Evolutionary conservation across 352 stramenopile species (phyloP), one percentile per base, ranked within the genome.

Genomic region (Phytophthora brassicae): DNA sequence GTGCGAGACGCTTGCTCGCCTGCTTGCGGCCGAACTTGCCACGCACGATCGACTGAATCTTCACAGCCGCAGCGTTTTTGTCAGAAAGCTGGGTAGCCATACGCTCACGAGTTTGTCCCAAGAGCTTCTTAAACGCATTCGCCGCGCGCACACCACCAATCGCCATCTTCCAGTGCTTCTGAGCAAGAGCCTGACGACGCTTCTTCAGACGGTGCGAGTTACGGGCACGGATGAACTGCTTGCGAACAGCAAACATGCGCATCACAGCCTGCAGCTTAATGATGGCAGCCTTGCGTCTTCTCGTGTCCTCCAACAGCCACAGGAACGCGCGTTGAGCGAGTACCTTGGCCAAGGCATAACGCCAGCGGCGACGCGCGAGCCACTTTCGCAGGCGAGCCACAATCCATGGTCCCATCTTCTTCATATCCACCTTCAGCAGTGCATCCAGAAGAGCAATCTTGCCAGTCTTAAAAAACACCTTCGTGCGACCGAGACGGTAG

Each of bases 381-480:
- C 86, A 95, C 76, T 93, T 93, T 19, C 83, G 77, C 33, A 95
- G 64, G 35, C 86, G 84, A 39, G 82, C 79, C 24, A 95, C 84
- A 49, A 95, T 93, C 84, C 86, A 93, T 23, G 82, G 81, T 13
- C 86, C 86, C 82, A 94, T 94, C 67, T 94, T 94, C 74, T 92
- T 91, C 86, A 94, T 94, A 57, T 94, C 83, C 14, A 94, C 79
- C 76, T 92, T 92, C 26, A 97, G 70, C 14, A 97, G 71, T 6
- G 87, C 86, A 51, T 96, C 85, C 4, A 97, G 66, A 6, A 92
- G 72, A 39, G 89, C 86, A 58, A 97, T 96, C 68, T 96, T 94
- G 60, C 90, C 90, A 14, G 89, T 94, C 75, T 93, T 95, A 72
- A 97, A 97, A 70, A 97, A 97, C 20, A 97, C 86, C 65, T 92